A percentile compares a stretch with the other conserved stretches of the same genome.
These are phyloP conservation scores for Exophiala aquamarina DNA, from an alignment of 2,329 filamentous ascomycete species.

Conservation along the genomic window DNA sequence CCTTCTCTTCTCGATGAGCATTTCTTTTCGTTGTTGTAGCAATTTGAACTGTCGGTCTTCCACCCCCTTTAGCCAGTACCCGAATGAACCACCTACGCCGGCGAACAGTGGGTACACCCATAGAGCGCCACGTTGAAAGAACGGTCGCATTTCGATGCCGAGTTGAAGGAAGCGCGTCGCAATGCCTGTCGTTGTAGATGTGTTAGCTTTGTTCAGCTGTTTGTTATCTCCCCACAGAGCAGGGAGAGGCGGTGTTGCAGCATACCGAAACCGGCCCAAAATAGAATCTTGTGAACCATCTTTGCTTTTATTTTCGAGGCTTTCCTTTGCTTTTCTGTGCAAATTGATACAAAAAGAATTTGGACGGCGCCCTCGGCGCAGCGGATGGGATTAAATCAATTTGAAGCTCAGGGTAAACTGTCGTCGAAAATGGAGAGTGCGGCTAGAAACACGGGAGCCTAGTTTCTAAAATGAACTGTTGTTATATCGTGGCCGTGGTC, in stretches of 20 bases:
- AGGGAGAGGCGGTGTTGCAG: conserved; percentile 9
- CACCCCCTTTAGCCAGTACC: conserved; percentile 93
- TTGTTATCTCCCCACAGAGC: conserved; percentile 3
- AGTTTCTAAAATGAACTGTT: not conserved
- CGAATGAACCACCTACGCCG: conserved; percentile 82
- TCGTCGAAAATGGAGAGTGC: not conserved
- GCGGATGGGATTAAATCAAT: conserved; percentile 5
- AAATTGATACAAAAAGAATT: too few species aligned
- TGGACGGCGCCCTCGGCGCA: conserved; percentile 14
- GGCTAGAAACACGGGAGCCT: not conserved
- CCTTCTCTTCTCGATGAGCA: conserved; percentile 84
- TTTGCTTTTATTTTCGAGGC: not conserved
- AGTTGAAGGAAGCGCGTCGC: conserved; percentile 94
- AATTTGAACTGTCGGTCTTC: conserved; percentile 78
- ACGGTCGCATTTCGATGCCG: conserved; percentile 95
- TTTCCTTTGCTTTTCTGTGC: conserved; percentile 12
- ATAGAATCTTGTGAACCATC: conserved; percentile 54
- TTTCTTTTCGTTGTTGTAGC: conserved; percentile 74
- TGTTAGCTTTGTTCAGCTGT: conserved; percentile 3
- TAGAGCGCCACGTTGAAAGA: conserved; percentile 79
- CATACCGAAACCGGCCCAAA: conserved; percentile 79
- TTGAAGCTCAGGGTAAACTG: conserved; percentile 7
- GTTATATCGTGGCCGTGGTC: conserved; percentile 8
- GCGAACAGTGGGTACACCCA: conserved; percentile 93
- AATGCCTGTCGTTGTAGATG: conserved; percentile 61